Evolutionary conservation across 2,329 filamentous ascomycete genomes (phyloP), one percentile per base, ranked within the genome.

Genomic region (Knufia fluminis): DNA sequence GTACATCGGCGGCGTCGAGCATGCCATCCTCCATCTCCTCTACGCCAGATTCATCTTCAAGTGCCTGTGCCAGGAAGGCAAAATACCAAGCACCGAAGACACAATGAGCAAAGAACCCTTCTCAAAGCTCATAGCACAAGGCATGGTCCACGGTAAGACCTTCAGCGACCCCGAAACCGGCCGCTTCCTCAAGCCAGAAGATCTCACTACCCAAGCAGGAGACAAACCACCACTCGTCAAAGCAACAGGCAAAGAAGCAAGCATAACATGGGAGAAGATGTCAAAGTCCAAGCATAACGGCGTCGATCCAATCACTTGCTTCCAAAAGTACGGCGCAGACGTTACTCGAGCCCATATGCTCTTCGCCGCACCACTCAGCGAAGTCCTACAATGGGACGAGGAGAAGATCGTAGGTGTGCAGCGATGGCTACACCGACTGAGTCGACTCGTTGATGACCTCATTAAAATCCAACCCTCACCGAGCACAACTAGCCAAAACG

Each of bases 241-340:
- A 16, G 73, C 75, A 0, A 85, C 80, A 0, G 78, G 80, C 2
- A 67, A 76, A 42, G 60, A 62, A 0, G 79, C 84, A 1, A 76
- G 71, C 23, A 67, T 88, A 16, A 82, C 79, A 1, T 94, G 78
- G 59, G 88, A 94, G 64, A 95, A 95, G 64, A 95, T 95, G 89
- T 92, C 86, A 33, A 95, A 95, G 68, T 94, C 86, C 60, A 95
- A 95, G 66, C 76, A 92, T 69, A 95, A 95, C 61, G 89, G 89
- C 22, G 86, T 94, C 4, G 87, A 94, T 61, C 89, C 89, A 0
- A 80, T 78, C 0, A 72, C 71, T 0, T 85, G 84, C 55, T 86
- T 92, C 50, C 69, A 74, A 6, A 80, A 78, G 57, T 83, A 92
- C 59, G 89, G 89, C 19, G 86, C 88, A 1, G 89, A 95, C 64